Conservation (phyloP, 2,329 filamentous ascomycete genomes). For the Microdochium nivale region DNA sequence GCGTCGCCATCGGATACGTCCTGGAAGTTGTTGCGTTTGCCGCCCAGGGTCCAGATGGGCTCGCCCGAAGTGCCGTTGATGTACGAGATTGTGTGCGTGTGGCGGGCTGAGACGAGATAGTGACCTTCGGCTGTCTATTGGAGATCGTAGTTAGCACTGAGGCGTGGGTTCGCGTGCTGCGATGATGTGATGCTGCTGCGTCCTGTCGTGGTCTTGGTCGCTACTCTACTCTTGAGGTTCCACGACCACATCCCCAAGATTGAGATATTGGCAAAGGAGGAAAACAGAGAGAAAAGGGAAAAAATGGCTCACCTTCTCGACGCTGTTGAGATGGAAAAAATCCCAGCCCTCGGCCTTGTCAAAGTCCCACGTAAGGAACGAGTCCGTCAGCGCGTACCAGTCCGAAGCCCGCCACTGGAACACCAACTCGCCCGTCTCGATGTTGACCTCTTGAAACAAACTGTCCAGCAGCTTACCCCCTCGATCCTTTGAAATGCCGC, state of each 20-base stretch:
- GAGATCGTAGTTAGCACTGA: too few species aligned
- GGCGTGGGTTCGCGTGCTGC: too few species aligned
- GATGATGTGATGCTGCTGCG: too few species aligned
- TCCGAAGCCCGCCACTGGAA: conserved; percentile 10
- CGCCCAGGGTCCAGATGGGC: conserved; percentile 9
- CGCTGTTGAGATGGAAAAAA: conserved; percentile 11
- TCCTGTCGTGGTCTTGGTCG: too few species aligned
- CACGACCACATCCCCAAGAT: too few species aligned
- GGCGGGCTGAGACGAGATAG: conserved; percentile 9
- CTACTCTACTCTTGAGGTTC: too few species aligned
- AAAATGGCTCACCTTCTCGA: conserved; percentile 3
- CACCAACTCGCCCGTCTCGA: conserved; percentile 8
- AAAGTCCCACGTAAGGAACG: conserved; percentile 2
- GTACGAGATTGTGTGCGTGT: conserved; percentile 6
- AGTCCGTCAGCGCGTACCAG: conserved; percentile 6
- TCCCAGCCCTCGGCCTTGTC: conserved; percentile 3
- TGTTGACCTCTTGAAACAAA: conserved; percentile 11
- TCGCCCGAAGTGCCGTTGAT: conserved; percentile 5
- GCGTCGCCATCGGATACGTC: conserved; percentile 8
- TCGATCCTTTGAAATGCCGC: conserved; percentile 3
- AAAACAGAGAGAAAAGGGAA: too few species aligned
- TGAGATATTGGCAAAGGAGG: too few species aligned
- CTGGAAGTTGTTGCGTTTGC: conserved; percentile 8
- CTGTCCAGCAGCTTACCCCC: conserved; percentile 6
- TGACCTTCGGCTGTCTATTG: conserved; percentile 5